These are phyloP conservation scores for Coemansia sp. DNA, from an alignment of 192 early-diverging fungal species.

Conservation along the genomic window DNA sequence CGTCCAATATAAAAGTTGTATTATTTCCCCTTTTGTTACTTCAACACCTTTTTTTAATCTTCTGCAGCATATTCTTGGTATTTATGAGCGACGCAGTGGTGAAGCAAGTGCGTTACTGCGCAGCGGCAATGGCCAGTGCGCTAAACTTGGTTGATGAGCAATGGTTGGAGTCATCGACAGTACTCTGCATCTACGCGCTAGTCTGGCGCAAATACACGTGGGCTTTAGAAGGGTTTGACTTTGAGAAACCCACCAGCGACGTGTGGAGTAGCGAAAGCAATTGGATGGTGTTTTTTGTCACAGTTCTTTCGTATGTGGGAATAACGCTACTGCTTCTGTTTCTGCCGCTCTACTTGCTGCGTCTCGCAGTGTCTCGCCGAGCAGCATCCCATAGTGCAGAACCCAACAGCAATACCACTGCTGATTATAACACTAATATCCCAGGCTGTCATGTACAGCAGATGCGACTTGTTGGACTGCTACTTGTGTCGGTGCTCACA, in stretches of 20 bases:
- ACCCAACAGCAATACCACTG: not conserved
- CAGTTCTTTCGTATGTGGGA: slow-evolving; percentile 3
- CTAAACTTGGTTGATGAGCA: not conserved
- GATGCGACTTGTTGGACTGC: not conserved
- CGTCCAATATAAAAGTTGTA: no score
- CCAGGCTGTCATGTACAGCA: not conserved
- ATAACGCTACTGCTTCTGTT: slow-evolving; percentile 6
- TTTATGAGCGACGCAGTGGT: no score
- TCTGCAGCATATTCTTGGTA: no score
- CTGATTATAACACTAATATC: not conserved
- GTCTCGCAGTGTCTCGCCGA: not conserved
- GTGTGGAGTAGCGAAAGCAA: not conserved
- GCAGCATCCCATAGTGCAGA: not conserved
- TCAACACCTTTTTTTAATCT: no score
- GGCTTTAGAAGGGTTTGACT: not conserved
- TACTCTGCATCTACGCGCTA: slow-evolving; percentile 8
- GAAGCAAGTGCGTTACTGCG: no score
- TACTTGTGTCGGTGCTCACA: slow-evolving; percentile 14
- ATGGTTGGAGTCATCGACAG: slow-evolving; percentile 6
- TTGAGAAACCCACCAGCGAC: not conserved
- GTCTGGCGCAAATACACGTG: slow-evolving; percentile 10
- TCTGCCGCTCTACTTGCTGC: slow-evolving; percentile 1
- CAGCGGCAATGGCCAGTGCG: not conserved
- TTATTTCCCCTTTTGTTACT: no score
- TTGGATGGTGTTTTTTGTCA: slow-evolving; percentile 6